Evolutionary conservation across 257 asterid species (phyloP).

Genomic region (Osmanthus fragrans): DNA sequence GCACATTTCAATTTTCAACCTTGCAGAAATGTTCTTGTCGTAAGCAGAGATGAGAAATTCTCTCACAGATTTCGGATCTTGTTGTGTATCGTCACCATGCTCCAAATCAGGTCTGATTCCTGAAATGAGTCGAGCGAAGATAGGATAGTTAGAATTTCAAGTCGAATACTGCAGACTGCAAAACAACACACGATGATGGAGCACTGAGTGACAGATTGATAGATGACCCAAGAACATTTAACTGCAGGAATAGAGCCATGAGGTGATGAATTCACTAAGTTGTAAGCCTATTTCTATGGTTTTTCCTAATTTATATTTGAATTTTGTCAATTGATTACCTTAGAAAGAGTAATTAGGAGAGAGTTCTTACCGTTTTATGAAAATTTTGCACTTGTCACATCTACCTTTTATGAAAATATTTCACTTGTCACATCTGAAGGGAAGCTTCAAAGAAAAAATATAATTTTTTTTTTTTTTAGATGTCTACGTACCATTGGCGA

Average conservation of each 20-base stretch:
- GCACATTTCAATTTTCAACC: constrained; percentile 75
- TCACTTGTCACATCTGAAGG: not conserved
- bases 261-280: too few species aligned
- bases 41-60: constrained; percentile 74
- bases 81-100: constrained; percentile 44
- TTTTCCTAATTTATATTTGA: too few species aligned
- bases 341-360: constrained; percentile 4
- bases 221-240: not conserved
- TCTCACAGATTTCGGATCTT: constrained; percentile 56
- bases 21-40: constrained; percentile 72
- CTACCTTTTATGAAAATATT: not conserved
- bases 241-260: not conserved
- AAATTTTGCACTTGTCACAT: too few species aligned
- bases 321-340: not conserved
- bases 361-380: not conserved
- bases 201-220: not conserved
- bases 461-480: not conserved
- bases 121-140: constrained; percentile 28
- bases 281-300: too few species aligned
- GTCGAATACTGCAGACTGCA: not conserved
- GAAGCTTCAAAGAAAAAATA: not conserved
- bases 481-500: constrained; percentile 73
- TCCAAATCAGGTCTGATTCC: constrained; percentile 77
- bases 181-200: constrained; percentile 3
- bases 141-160: not conserved